phyloP scores from a whole-genome alignment of 2,329 filamentous ascomycete genomes.

The Didymella arachidicola region DNA sequence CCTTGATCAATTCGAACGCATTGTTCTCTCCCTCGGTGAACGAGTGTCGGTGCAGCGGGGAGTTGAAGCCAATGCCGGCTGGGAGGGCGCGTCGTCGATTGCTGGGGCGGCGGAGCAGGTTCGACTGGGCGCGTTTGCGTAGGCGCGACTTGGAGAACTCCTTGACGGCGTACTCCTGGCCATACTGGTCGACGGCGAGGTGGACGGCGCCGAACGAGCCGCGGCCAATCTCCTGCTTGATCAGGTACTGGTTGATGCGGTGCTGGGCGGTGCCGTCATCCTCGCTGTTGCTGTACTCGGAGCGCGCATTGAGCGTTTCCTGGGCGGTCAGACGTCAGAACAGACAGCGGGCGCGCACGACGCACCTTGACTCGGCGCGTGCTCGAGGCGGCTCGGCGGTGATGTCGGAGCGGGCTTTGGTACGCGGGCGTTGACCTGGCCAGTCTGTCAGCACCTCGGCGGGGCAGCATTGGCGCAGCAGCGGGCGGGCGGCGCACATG shows the following conservation, averaged over 20 bases:
- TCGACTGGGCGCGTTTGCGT: constrained; percentile 87
- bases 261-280: constrained; percentile 82
- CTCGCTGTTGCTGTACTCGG: constrained; percentile 85
- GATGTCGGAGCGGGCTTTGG: constrained; percentile 70
- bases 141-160: constrained; percentile 95
- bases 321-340: constrained; percentile 46
- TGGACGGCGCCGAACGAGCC: constrained; percentile 96
- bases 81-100: constrained; percentile 63
- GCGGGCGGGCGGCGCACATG: constrained; percentile 51
- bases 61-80: constrained; percentile 65
- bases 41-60: constrained; percentile 68
- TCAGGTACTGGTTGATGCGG: constrained; percentile 92
- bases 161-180: constrained; percentile 93
- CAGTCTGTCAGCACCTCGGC: constrained; percentile 33
- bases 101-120: constrained; percentile 74
- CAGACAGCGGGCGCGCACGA: background rate
- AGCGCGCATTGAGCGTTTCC: constrained; percentile 91
- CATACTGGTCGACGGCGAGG: constrained; percentile 87
- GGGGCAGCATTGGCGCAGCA: constrained; percentile 30
- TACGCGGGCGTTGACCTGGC: constrained; percentile 65
- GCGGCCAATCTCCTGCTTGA: constrained; percentile 94
- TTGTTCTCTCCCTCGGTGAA: constrained; percentile 68
- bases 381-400: constrained; percentile 67
- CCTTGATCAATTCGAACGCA: constrained; percentile 85
- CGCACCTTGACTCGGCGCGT: constrained; percentile 68